Percentiles rank a stretch among this genome's conserved stretches.
These are phyloP conservation scores for Auriscalpium microsporum DNA, from an alignment of 768 basidiomycete species.

Conservation along the genomic window DNA sequence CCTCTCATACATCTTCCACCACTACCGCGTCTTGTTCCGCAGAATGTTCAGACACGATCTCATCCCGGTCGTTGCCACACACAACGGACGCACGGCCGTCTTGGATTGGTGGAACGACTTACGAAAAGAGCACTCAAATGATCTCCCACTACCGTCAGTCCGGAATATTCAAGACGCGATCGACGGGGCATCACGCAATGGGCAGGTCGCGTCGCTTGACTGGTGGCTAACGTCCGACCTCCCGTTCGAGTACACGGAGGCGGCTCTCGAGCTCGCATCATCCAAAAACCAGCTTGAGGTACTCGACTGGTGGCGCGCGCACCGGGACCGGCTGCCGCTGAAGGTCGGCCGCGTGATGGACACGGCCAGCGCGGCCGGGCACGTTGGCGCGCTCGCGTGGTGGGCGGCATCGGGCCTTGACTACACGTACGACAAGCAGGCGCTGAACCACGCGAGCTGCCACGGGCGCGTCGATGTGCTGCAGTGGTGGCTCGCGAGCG, in stretches of 20 bases:
- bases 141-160: slow-evolving; percentile 46
- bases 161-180: slow-evolving; percentile 59
- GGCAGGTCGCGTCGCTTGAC: slow-evolving; percentile 64
- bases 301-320: slow-evolving; percentile 77
- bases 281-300: slow-evolving; percentile 69
- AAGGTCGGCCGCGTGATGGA: slow-evolving; percentile 84
- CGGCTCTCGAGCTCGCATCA: slow-evolving; percentile 72
- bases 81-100: slow-evolving; percentile 61
- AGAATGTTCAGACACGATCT: slow-evolving; percentile 56
- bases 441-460: slow-evolving; percentile 71
- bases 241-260: slow-evolving; percentile 68
- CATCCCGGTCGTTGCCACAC: slow-evolving; percentile 71
- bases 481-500: slow-evolving; percentile 78
- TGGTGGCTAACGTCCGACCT: slow-evolving; percentile 73
- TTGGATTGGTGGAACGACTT: slow-evolving; percentile 79
- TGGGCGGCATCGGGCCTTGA: slow-evolving; percentile 76
- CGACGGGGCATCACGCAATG: slow-evolving; percentile 71
- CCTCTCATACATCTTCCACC: slow-evolving; percentile 63
- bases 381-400: slow-evolving; percentile 74
- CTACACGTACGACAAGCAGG: slow-evolving; percentile 69
- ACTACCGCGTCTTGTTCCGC: slow-evolving; percentile 57
- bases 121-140: slow-evolving; percentile 50
- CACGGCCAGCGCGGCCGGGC: slow-evolving; percentile 71
- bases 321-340: slow-evolving; percentile 46
- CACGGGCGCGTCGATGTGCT: slow-evolving; percentile 73